Evolutionary conservation across 192 early-diverging fungal species (phyloP).

Genomic region (Coemansia sp.): DNA sequence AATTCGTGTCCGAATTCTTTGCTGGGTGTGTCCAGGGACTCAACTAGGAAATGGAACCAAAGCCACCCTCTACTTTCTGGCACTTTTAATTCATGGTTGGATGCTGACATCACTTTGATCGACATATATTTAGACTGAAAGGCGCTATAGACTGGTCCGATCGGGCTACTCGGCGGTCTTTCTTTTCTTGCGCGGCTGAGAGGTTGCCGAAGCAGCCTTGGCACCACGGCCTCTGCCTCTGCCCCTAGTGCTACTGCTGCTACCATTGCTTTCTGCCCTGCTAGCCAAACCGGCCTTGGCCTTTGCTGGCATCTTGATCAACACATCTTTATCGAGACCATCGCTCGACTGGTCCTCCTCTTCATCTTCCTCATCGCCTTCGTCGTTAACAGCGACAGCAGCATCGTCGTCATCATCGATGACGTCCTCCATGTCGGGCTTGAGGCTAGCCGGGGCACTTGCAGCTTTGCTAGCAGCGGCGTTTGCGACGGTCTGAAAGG

Average conservation of each 20-base stretch:
- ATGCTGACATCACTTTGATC: neutral
- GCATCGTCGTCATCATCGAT: slow-evolving; percentile 34
- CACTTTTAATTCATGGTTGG: neutral
- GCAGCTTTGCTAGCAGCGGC: slow-evolving; percentile 18
- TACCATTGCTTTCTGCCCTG: neutral
- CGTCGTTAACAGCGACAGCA: slow-evolving; percentile 1
- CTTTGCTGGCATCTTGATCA: slow-evolving; percentile 10
- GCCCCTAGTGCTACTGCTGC: slow-evolving; percentile 1
- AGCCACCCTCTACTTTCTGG: too few species aligned
- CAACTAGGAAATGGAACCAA: too few species aligned
- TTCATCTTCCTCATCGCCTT: slow-evolving; percentile 7
- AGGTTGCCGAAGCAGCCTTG: slow-evolving; percentile 6
- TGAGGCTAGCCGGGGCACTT: slow-evolving; percentile 12
- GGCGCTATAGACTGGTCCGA: neutral
- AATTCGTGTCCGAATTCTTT: neutral
- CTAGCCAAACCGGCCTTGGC: neutral
- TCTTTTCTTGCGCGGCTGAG: slow-evolving; percentile 29
- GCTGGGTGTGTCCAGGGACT: neutral
- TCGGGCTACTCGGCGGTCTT: slow-evolving; percentile 14
- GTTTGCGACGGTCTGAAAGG: slow-evolving; percentile 22
- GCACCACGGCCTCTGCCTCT: slow-evolving; percentile 6
- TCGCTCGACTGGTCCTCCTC: slow-evolving; percentile 6
- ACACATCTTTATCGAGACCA: slow-evolving; percentile 19
- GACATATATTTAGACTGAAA: neutral
- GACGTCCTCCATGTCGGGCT: slow-evolving; percentile 29